Percentiles rank a stretch among this genome's conserved stretches.
Evolutionary conservation across 208 protist genomes (phyloP).

Genomic region (Wallacemonas sp.): DNA sequence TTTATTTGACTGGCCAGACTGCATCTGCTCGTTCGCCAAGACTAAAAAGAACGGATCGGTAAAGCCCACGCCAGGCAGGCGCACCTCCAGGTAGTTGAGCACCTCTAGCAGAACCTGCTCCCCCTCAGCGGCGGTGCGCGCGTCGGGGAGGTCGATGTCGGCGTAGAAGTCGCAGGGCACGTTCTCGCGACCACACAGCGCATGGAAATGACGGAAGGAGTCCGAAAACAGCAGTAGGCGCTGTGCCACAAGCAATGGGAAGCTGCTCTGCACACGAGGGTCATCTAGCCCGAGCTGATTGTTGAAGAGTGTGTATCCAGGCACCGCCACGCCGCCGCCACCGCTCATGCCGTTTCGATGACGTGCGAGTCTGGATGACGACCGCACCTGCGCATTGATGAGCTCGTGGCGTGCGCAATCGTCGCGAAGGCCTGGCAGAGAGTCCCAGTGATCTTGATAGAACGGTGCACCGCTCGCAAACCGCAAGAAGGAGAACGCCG

Average conservation of each 20-base stretch:
- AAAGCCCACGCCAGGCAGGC: conserved; percentile 71
- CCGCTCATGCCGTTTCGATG: neutral
- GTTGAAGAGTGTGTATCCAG: conserved; percentile 35
- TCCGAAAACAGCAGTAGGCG: conserved; percentile 72
- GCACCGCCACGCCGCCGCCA: neutral
- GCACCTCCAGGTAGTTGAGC: conserved; percentile 77
- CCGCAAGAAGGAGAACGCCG: conserved; percentile 67
- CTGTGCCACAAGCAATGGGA: conserved; percentile 62
- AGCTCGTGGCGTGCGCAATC: conserved; percentile 14
- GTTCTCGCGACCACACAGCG: conserved; percentile 66
- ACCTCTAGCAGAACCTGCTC: conserved; percentile 69
- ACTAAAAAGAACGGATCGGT: conserved; percentile 73
- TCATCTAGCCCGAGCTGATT: conserved; percentile 42
- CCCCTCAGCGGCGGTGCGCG: conserved; percentile 12
- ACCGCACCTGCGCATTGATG: neutral
- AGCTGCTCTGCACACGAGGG: conserved; percentile 35
- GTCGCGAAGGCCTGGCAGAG: conserved; percentile 16
- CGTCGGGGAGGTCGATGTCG: conserved; percentile 68
- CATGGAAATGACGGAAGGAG: conserved; percentile 60
- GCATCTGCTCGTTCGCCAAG: conserved; percentile 64
- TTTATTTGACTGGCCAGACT: conserved; percentile 29
- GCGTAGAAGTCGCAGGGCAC: conserved; percentile 87
- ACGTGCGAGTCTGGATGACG: neutral
- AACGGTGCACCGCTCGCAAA: conserved; percentile 31
- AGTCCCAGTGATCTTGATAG: conserved; percentile 35